These are phyloP conservation scores for Linum usitatissimum DNA, from an alignment of 345 rosid species.

Conservation along the genomic window DNA sequence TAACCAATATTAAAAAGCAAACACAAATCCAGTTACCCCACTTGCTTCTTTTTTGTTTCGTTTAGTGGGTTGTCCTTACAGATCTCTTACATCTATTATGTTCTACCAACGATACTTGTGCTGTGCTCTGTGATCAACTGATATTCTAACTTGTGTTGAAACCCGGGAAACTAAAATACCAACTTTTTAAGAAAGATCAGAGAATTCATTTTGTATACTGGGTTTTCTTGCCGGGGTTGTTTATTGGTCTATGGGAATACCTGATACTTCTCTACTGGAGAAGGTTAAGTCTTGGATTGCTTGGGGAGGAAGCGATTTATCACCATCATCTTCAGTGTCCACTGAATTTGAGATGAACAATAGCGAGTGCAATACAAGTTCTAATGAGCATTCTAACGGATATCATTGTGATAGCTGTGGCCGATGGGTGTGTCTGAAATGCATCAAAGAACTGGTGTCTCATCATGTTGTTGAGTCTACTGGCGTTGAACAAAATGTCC, in stretches of 20 bases:
- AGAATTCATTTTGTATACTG: slow-evolving; percentile 7
- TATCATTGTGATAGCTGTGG: slow-evolving; percentile 59
- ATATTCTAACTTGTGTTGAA: background rate
- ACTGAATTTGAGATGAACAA: slow-evolving; percentile 36
- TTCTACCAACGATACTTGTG: background rate
- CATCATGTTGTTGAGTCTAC: slow-evolving; percentile 15
- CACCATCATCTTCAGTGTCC: slow-evolving; percentile 17
- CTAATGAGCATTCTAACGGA: slow-evolving; percentile 21
- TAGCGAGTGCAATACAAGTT: slow-evolving; percentile 35
- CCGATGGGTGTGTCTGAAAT: slow-evolving; percentile 41
- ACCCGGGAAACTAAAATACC: slow-evolving; percentile 4
- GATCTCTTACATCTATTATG: background rate
- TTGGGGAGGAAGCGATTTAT: slow-evolving; percentile 43
- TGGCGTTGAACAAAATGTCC: slow-evolving; percentile 10
- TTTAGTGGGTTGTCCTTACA: background rate
- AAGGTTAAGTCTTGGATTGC: slow-evolving; percentile 76
- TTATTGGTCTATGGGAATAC: slow-evolving; percentile 58
- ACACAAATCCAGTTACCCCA: background rate
- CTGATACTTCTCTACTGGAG: slow-evolving; percentile 57
- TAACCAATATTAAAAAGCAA: background rate
- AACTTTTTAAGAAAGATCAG: slow-evolving; percentile 16
- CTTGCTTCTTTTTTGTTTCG: background rate
- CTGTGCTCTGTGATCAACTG: background rate
- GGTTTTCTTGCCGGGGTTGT: slow-evolving; percentile 26
- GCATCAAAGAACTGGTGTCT: slow-evolving; percentile 24